Evolutionary conservation across 805 yeast species (phyloP).

Genomic region (Zygosaccharomyces rouxii): DNA sequence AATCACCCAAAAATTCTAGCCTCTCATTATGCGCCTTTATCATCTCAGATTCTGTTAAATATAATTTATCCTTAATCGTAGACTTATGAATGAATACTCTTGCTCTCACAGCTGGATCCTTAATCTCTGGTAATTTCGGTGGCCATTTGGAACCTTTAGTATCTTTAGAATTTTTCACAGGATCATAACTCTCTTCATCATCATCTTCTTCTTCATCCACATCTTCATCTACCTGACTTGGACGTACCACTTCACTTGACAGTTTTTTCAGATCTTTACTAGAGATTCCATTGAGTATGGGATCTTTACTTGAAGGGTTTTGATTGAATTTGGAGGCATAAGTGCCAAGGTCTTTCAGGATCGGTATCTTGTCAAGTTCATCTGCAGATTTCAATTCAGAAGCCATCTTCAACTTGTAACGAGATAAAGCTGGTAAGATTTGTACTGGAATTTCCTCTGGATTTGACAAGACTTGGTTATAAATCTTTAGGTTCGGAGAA

Average conservation of each 20-base stretch:
- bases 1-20: conserved; percentile 86
- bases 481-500: conserved; percentile 50
- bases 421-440: conserved; percentile 46
- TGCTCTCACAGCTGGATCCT: conserved; percentile 52
- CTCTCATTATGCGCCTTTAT: conserved; percentile 74
- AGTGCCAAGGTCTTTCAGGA: conserved; percentile 52
- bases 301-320: conserved; percentile 11
- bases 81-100: conserved; percentile 84
- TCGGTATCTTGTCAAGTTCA: conserved; percentile 42
- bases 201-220: conserved; percentile 32
- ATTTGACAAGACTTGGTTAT: conserved; percentile 36
- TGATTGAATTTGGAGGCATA: conserved; percentile 33
- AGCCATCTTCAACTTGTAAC: conserved; percentile 56
- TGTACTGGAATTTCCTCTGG: conserved; percentile 36
- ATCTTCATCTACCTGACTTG: conserved; percentile 22
- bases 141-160: conserved; percentile 38
- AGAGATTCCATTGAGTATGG: conserved; percentile 20
- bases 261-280: conserved; percentile 18
- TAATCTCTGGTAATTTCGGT: conserved; percentile 68
- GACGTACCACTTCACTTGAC: conserved; percentile 13
- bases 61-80: conserved; percentile 52
- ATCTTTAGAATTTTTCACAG: conserved; percentile 13
- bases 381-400: conserved; percentile 54
- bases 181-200: conserved; percentile 27
- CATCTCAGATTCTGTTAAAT: conserved; percentile 52